Base-by-base conservation (phyloP, 2,329 filamentous ascomycete genomes). In the Ophiostoma tasmaniense region DNA sequence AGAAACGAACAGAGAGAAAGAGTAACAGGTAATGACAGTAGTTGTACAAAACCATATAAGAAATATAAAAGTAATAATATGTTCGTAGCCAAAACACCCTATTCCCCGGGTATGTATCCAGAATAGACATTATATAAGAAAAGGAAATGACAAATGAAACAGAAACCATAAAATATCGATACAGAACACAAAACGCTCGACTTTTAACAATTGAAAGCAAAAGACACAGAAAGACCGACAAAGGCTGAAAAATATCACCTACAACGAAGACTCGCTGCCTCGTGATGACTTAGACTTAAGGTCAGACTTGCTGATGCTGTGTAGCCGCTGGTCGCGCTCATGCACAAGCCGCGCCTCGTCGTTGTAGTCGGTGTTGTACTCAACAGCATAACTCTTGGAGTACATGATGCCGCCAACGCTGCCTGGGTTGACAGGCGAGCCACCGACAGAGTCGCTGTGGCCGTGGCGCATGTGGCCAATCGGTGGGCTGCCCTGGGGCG, bases 331-430 rank as follows among this genome's bases (percentile, higher is more conserved):
- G 22, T 52, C 28, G 17, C 45, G 66, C 30, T 67, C 59, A 7
- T 67, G 66, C 64, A 72, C 68, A 10, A 72, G 68, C 37, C 69
- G 69, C 3, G 70, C 70, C 65, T 72, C 69, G 68, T 71, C 71
- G 25, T 70, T 45, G 64, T 69, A 69, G n/a, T 69, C 70, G 3
- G 66, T 45, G 62, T 66, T 66, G 69, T 73, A 73, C 69, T 72
- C 71, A 14, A 73, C 69, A 0, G 65, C 55, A 22, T 73, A 73
- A 22, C 70, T 69, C 61, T 70, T 68, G 39, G 68, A 69, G 52
- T 67, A 72, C 25, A 72, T 17, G 14, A 73, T 73, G 25, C 72
- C 71, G 39, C 61, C 68, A 10, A 30, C 62, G 4, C 30, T 52
- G 50, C 30, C 68, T 2, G 52, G 17, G 64, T 45, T 30, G 1